Evolutionary conservation across 768 basidiomycete species (phyloP).

Genomic region (Trametes sanguinea): DNA sequence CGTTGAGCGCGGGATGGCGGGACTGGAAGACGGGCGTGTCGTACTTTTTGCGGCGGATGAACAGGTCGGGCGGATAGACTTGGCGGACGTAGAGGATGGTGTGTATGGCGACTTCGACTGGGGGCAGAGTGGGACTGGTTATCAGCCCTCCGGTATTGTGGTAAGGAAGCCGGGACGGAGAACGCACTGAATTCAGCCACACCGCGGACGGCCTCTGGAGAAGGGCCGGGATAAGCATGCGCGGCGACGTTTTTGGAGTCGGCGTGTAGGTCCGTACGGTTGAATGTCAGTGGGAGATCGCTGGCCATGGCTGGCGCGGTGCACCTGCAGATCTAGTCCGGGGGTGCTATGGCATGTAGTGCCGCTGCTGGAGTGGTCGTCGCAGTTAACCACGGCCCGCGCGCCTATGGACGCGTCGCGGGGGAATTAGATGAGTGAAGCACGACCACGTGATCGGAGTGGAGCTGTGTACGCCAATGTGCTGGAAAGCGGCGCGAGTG

Average conservation of each 20-base stretch:
- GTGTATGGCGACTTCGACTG: constrained; percentile 94
- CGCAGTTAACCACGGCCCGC: too few species aligned
- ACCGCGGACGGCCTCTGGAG: constrained; percentile 60
- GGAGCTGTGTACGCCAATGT: not conserved
- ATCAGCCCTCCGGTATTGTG: not conserved
- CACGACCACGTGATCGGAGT: constrained; percentile 16
- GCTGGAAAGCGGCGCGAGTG: not conserved
- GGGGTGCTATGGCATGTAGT: too few species aligned
- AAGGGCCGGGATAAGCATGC: not conserved
- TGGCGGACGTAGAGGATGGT: constrained; percentile 89
- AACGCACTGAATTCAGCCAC: constrained; percentile 72
- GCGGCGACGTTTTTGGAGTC: not conserved
- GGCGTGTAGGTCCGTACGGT: constrained; percentile 30
- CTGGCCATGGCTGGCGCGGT: constrained; percentile 12
- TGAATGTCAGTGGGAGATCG: constrained; percentile 33
- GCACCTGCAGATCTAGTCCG: not conserved
- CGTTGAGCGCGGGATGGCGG: constrained; percentile 84
- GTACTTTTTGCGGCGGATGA: constrained; percentile 86
- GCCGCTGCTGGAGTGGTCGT: too few species aligned
- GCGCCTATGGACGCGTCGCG: not conserved
- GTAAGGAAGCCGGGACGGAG: not conserved
- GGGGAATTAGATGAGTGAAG: not conserved
- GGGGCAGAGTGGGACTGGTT: not conserved
- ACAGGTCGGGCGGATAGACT: constrained; percentile 87
- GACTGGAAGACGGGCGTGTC: constrained; percentile 91